Conservation (phyloP, 163 green algal species). For the Picocystis sp. region DNA sequence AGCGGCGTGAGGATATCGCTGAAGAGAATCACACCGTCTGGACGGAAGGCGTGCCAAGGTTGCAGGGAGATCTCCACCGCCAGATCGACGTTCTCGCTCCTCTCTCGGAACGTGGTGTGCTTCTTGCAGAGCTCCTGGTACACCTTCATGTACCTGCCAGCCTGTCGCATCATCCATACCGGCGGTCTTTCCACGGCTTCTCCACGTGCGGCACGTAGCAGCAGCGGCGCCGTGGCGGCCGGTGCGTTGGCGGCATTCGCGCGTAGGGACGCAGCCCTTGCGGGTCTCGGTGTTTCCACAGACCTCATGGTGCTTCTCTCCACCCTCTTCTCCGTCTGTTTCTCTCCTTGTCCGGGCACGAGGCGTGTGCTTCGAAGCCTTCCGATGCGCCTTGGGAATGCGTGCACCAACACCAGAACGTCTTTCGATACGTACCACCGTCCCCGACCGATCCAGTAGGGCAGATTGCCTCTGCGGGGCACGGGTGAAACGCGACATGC, state of each 20-base stretch:
- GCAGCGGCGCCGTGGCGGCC: conserved; percentile 35
- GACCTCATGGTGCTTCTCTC: too few species aligned
- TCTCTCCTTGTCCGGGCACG: too few species aligned
- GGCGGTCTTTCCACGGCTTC: conserved; percentile 65
- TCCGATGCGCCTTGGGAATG: too few species aligned
- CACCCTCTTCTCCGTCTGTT: too few species aligned
- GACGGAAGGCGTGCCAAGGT: conserved; percentile 79
- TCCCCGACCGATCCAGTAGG: too few species aligned
- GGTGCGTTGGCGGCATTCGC: neutral
- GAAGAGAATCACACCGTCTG: conserved; percentile 91
- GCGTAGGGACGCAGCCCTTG: neutral
- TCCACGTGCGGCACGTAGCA: conserved; percentile 64
- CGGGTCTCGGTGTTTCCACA: too few species aligned
- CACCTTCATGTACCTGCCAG: conserved; percentile 86
- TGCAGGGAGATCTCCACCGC: conserved; percentile 71
- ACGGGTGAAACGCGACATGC: too few species aligned
- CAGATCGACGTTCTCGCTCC: conserved; percentile 74
- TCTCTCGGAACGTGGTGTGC: conserved; percentile 75
- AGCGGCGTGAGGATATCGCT: conserved; percentile 90
- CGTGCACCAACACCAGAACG: too few species aligned
- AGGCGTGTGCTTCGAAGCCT: too few species aligned
- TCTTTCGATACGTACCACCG: too few species aligned
- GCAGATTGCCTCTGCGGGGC: too few species aligned
- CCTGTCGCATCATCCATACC: conserved; percentile 94
- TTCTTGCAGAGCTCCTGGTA: conserved; percentile 85